phyloP scores from a whole-genome alignment of 1,139 yeast species.

The Kodamaea alishanica region DNA sequence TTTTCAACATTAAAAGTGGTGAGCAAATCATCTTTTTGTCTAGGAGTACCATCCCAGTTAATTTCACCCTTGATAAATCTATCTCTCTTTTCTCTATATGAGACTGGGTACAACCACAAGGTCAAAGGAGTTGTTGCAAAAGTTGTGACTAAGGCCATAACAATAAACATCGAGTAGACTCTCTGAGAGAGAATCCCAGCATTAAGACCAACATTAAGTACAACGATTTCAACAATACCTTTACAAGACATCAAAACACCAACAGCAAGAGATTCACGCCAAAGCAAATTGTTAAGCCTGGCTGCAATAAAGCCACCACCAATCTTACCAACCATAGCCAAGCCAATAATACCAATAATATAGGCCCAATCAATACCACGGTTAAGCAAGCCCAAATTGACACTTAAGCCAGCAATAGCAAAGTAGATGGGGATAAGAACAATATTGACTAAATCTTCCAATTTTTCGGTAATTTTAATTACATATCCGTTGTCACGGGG shows the following conservation, averaged over 20 bases:
- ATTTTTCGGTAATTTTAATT: conserved; percentile 61
- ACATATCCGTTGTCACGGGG: conserved; percentile 77
- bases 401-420: conserved; percentile 72
- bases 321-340: conserved; percentile 66
- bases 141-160: conserved; percentile 75
- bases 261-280: conserved; percentile 72
- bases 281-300: conserved; percentile 53
- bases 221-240: conserved; percentile 81
- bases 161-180: conserved; percentile 74
- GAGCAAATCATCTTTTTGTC: conserved; percentile 1
- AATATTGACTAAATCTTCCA: conserved; percentile 72
- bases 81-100: conserved; percentile 53
- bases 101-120: conserved; percentile 52
- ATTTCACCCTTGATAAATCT: conserved; percentile 37
- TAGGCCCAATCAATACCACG: conserved; percentile 75
- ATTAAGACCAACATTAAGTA: conserved; percentile 66
- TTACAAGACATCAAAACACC: conserved; percentile 87
- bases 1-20: conserved; percentile 3
- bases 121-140: conserved; percentile 74
- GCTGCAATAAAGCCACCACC: conserved; percentile 66
- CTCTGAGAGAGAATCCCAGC: conserved; percentile 62
- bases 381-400: conserved; percentile 59
- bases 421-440: conserved; percentile 72
- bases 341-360: conserved; percentile 57
- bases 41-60: conserved; percentile 35